Percentiles rank a stretch among this genome's conserved stretches.
Conservation (phyloP, 495 filamentous ascomycete genomes). For the Mytilinidion resinicola region DNA sequence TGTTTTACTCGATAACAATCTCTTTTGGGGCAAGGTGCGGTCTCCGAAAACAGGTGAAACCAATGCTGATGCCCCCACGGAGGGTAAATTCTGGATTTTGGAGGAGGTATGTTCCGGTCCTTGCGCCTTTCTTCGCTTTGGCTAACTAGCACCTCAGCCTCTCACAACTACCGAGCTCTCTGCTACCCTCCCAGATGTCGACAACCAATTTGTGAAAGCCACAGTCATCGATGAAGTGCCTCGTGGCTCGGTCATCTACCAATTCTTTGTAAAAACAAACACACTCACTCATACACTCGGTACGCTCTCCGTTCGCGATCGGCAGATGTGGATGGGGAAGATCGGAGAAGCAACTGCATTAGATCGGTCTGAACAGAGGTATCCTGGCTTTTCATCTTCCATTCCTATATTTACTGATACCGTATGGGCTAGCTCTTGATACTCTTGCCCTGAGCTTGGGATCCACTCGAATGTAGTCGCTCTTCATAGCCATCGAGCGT, state of each 20-base stretch:
- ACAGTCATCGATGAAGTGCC: slow-evolving; percentile 13
- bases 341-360: not conserved
- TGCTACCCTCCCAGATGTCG: not conserved
- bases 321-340: not conserved
- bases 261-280: slow-evolving; percentile 10
- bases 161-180: not conserved
- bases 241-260: slow-evolving; percentile 5
- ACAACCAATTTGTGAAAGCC: slow-evolving; percentile 7
- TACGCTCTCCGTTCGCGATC: not conserved
- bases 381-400: no score
- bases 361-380: no score
- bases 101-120: slow-evolving; percentile 1
- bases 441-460: no score
- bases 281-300: slow-evolving; percentile 10
- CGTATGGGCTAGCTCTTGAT: no score
- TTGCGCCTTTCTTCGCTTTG: not conserved
- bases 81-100: slow-evolving; percentile 11
- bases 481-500: no score
- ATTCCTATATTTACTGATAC: no score
- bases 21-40: slow-evolving; percentile 15
- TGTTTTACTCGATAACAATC: slow-evolving; percentile 13
- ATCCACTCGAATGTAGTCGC: no score
- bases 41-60: not conserved
- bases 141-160: not conserved
- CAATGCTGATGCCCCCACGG: not conserved